Conservation (phyloP, 768 basidiomycete species). For the Russula sp. region DNA sequence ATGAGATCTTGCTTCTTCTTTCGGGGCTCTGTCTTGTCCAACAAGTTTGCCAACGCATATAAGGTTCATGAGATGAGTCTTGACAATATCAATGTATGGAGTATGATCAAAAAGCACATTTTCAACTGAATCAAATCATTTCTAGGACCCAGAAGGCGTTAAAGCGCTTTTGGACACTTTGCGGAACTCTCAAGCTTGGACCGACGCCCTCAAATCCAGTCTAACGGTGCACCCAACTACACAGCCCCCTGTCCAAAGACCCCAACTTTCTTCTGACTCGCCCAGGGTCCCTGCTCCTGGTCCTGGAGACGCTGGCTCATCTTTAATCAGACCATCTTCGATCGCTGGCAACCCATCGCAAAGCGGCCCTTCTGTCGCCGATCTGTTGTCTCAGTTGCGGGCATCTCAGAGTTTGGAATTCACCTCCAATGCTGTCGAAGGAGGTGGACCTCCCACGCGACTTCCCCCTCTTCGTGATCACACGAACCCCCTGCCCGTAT, state of each 20-base stretch:
- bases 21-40: not conserved
- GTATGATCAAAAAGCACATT: not conserved
- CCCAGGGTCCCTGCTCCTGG: not conserved
- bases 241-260: constrained; percentile 3
- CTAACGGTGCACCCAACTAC: constrained; percentile 9
- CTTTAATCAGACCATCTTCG: constrained; percentile 8
- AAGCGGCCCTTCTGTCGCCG: constrained; percentile 22
- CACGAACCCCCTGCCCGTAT: not conserved
- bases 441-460: not conserved
- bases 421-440: not conserved
- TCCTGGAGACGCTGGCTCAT: not conserved
- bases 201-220: constrained; percentile 35
- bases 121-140: not conserved
- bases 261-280: constrained; percentile 3
- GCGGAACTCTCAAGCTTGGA: constrained; percentile 63
- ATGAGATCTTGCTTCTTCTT: constrained; percentile 4
- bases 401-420: constrained; percentile 2
- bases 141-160: constrained; percentile 31
- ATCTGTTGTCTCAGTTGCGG: constrained; percentile 21
- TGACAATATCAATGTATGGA: constrained; percentile 17
- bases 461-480: not conserved
- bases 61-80: constrained; percentile 1
- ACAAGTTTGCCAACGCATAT: not conserved
- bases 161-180: constrained; percentile 68
- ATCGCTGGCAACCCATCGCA: constrained; percentile 4